phyloP scores from a whole-genome alignment of 2,329 filamentous ascomycete species.

The Penicillium paneum region DNA sequence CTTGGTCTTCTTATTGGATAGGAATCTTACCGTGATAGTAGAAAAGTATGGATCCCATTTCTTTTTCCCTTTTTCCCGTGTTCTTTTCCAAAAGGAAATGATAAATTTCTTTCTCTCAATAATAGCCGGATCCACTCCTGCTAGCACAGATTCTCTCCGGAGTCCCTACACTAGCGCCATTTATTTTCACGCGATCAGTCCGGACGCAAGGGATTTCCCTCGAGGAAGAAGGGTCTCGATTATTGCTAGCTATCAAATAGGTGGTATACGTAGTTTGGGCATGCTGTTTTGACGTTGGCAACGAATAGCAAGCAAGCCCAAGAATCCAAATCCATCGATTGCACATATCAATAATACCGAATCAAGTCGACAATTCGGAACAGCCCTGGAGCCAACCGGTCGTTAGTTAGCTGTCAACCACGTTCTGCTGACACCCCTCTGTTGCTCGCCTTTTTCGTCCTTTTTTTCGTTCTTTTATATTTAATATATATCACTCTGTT shows the following conservation, averaged over 20 bases:
- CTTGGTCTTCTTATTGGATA: conserved; percentile 10
- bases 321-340: neutral
- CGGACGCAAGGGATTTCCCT: conserved; percentile 3
- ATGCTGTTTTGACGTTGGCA: neutral
- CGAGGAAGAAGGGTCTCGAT: conserved; percentile 2
- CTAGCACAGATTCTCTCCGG: conserved; percentile 12
- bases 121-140: conserved; percentile 7
- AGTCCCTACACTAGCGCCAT: conserved; percentile 9
- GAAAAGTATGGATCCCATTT: conserved; percentile 1
- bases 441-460: neutral
- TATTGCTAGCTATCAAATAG: neutral
- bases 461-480: neutral
- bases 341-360: neutral
- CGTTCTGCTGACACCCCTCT: conserved; percentile 6
- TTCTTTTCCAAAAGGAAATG: neutral
- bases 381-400: neutral
- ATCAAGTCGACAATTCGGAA: neutral
- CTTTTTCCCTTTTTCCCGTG: neutral
- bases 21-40: conserved; percentile 13
- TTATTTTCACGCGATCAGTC: conserved; percentile 5
- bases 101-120: neutral
- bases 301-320: neutral
- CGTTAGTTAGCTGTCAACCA: conserved; percentile 7
- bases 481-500: neutral
- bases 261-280: neutral